Conservation (phyloP, 768 basidiomycete genomes). For the Lactifluus piperatus region DNA sequence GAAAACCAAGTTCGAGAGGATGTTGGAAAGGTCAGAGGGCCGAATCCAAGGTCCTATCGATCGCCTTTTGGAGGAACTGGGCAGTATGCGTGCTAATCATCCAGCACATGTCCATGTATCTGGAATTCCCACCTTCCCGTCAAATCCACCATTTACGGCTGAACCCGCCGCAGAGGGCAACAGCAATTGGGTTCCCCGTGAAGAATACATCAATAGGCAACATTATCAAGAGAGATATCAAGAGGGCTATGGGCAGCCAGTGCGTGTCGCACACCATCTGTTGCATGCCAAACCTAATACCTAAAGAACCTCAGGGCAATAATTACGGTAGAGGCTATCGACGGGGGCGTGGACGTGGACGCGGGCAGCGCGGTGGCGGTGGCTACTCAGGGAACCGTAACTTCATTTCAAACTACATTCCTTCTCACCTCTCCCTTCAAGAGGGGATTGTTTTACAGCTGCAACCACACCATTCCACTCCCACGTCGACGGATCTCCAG, state of each 20-base stretch:
- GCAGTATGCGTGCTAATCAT: background rate
- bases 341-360: background rate
- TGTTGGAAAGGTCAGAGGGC: conserved; percentile 2
- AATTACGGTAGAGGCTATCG: background rate
- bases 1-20: conserved; percentile 1
- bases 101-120: background rate
- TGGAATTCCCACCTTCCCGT: background rate
- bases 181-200: background rate
- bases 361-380: conserved; percentile 8
- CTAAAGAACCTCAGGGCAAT: background rate
- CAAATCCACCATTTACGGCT: background rate
- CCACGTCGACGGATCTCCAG: background rate
- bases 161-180: background rate
- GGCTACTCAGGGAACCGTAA: background rate
- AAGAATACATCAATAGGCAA: background rate
- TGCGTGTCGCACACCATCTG: background rate
- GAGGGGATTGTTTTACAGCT: background rate
- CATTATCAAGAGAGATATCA: conserved; percentile 6
- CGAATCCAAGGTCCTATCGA: conserved; percentile 4
- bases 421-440: background rate
- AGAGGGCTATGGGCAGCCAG: background rate
- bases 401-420: background rate
- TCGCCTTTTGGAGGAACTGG: conserved; percentile 10
- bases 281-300: background rate
- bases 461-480: background rate